Evolutionary conservation across 2,329 filamentous ascomycete genomes (phyloP), one percentile per base, ranked within the genome.

Genomic region (Hymenoscyphus fructigenus): DNA sequence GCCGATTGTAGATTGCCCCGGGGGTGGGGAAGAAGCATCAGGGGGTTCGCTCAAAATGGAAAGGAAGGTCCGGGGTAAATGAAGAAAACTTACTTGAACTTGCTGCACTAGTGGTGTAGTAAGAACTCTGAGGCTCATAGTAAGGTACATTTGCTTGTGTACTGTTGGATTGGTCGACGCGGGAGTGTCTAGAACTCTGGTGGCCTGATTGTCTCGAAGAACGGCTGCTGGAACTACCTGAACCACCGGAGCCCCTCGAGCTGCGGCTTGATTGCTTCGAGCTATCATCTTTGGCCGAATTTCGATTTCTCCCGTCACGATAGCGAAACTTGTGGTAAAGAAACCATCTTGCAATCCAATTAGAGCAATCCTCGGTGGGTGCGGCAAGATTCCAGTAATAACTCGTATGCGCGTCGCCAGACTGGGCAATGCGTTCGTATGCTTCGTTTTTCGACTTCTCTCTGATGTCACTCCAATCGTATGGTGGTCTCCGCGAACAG

Each of bases 311-410:
- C 3, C 74, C 74, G 65, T 76, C 74, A 57, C 73, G 68, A 57
- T 76, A 75, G 20, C 74, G 73, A 59, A 76, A 76, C 61, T 76
- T 76, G 56, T 76, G 73, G 60, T 76, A 76, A 2, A 76, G 65
- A 56, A 75, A 76, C 73, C 74, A 75, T 59, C 69, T 69, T 29
- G 74, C 74, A 44, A 76, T 72, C 74, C 74, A 76, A 47, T 76
- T 76, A 10, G 70, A 70, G 32, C 69, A 74, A 5, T 69, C 72
- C 2, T 53, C 41, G 15, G 66, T 67, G 4, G 66, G 60, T 17
- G 12, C 59, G 6, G 67, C 74, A 5, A 75, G 67, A 29, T 67
- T 67, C 74, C 74, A 76, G 57, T 73, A 76, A 57, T 70, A 71
- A 5, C 53, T 60, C 0, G 74, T 76, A 20, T 68, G 62, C 44